Evolutionary conservation across 225 moss, liverwort and hornwort species (phyloP).

Genomic region (Physcomitrium patens): DNA sequence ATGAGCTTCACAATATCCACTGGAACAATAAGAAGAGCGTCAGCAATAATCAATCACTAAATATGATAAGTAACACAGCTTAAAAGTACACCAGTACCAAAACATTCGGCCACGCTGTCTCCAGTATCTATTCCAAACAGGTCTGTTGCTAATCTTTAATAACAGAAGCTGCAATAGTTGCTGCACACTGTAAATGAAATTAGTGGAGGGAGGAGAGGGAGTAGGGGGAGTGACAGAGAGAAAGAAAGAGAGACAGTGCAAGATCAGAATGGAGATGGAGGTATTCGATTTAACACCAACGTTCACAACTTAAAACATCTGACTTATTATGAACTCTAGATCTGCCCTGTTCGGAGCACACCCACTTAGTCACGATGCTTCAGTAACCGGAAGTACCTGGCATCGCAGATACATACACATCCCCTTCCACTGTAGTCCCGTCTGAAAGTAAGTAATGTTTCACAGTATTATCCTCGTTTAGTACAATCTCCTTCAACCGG

Average conservation of each 20-base stretch:
- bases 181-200: neutral
- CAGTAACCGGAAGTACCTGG: conserved; percentile 54
- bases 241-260: too few species aligned
- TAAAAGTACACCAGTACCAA: neutral
- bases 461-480: conserved; percentile 86
- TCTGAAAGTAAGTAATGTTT: conserved; percentile 80
- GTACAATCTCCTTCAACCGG: conserved; percentile 70
- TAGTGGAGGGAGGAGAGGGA: neutral
- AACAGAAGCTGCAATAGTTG: neutral
- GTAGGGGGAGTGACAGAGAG: neutral
- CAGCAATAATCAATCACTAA: neutral
- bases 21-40: conserved; percentile 41
- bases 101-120: neutral
- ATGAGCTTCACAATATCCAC: conserved; percentile 88
- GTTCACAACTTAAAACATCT: neutral
- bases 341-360: neutral
- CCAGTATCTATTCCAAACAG: neutral
- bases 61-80: neutral
- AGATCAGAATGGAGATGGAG: too few species aligned
- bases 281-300: too few species aligned
- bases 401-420: conserved; percentile 97
- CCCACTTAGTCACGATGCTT: neutral
- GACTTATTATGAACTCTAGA: neutral
- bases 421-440: conserved; percentile 84
- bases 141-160: neutral